These are phyloP conservation scores for Ilex aquifolium DNA, from an alignment of 257 asterid species.

Conservation along the genomic window DNA sequence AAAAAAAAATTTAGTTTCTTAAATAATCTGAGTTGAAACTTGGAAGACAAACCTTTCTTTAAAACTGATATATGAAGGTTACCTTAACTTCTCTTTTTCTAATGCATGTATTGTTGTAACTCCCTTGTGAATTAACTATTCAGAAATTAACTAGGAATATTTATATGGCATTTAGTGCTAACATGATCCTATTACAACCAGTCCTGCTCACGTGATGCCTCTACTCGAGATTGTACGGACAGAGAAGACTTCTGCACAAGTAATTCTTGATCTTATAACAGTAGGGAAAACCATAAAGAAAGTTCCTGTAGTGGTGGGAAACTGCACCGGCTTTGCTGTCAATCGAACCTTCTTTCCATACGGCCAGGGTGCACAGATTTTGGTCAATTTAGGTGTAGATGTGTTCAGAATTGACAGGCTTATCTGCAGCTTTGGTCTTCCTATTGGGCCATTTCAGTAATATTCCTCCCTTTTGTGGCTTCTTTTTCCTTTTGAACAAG, in stretches of 20 bases:
- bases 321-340: constrained; percentile 98
- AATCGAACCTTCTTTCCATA: constrained; percentile 94
- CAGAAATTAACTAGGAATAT: not conserved
- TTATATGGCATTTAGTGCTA: constrained; percentile 14
- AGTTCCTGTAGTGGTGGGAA: constrained; percentile 93
- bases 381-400: constrained; percentile 89
- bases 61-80: no score
- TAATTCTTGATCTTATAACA: constrained; percentile 78
- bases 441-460: constrained; percentile 99
- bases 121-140: not conserved
- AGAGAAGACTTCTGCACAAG: constrained; percentile 86
- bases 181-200: constrained; percentile 33
- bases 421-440: constrained; percentile 77
- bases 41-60: no score
- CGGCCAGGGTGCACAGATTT: constrained; percentile 65
- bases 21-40: no score
- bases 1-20: no score
- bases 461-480: constrained; percentile 25
- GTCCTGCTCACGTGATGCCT: constrained; percentile 99
- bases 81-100: not conserved
- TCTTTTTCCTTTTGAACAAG: no score
- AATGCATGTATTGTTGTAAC: not conserved
- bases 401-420: constrained; percentile 84
- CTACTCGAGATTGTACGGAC: constrained; percentile 92
- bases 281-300: constrained; percentile 90